phyloP scores from a whole-genome alignment of 75 land plant genomes.

The Larix kaempferi region DNA sequence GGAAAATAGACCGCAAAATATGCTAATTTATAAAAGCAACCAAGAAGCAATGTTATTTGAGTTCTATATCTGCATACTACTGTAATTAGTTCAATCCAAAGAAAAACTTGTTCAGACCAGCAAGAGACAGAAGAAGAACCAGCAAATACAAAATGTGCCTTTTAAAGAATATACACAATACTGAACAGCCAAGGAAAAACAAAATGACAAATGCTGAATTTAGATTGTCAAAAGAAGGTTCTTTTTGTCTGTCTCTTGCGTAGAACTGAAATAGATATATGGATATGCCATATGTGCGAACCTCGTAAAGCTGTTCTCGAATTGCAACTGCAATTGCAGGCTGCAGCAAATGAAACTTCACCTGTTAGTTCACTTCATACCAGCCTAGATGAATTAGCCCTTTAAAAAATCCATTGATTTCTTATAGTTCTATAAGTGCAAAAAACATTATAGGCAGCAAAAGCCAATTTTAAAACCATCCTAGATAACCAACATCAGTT shows the following conservation, averaged over 20 bases:
- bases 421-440: not conserved
- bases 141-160: no score
- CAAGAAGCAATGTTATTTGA: not conserved
- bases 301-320: constrained; percentile 94
- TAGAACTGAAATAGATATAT: constrained; percentile 1
- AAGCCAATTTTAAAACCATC: not conserved
- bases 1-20: no score
- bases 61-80: not conserved
- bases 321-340: constrained; percentile 93
- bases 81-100: not conserved
- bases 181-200: not conserved
- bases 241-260: not conserved
- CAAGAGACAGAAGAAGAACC: not conserved
- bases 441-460: not conserved
- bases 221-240: not conserved
- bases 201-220: not conserved
- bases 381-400: not conserved
- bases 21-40: not conserved
- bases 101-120: not conserved
- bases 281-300: constrained; percentile 12
- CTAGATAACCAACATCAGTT: not conserved
- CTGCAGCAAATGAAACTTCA: constrained; percentile 30
- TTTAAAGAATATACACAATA: not conserved
- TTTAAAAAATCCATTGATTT: not conserved
- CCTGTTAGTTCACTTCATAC: not conserved